Base-by-base conservation (phyloP, 768 basidiomycete genomes). In the Calvatia gigantea region DNA sequence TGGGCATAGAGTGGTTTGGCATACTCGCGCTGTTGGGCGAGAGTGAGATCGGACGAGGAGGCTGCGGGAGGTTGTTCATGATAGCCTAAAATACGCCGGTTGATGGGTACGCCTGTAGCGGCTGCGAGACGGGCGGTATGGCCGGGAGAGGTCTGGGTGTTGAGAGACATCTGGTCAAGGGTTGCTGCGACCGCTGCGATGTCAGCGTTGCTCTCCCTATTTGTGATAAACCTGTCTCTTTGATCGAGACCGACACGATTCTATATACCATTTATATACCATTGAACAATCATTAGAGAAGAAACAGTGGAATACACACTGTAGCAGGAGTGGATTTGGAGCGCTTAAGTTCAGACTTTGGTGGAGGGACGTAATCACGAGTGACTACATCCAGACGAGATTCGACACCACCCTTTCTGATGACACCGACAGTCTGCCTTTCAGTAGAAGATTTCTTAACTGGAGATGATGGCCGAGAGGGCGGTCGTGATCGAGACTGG, bases 21-120 rank as follows among this genome's bases (percentile, higher is more conserved):
- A 52, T 81, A 85, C 65, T 87, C 87, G 47, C 89, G 87, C 62
- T 89, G 93, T 61, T 86, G 80, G 15, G 84, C 78, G 23, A 94
- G 82, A 4, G 85, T 83, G 1, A 80, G 81, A 61, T 93, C 89
- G 2, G 89, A 86, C 2, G 87, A 86, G 19, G 75, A 73, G 0
- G 93, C 83, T 0, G 84, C 67, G 1, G 93, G 89, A 0, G 94
- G 94, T 14, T 84, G 84, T 66, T 94, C 92, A 67, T 92, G 88
- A 69, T 94, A 97, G 4, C 89, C 86, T 6, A 97, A 80, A 48
- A 97, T 87, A 31, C 94, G 87, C 21, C 87, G 83, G 63, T 87
- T 89, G 49, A 89, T 69, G 8, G 86, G 84, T 12, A 93, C 79
- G 19, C 89, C 90, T 0, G 89, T 81, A 1, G 91, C 90, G 0